Conservation (phyloP, 2,329 filamentous ascomycete species). For the Rhinocladiella similis region DNA sequence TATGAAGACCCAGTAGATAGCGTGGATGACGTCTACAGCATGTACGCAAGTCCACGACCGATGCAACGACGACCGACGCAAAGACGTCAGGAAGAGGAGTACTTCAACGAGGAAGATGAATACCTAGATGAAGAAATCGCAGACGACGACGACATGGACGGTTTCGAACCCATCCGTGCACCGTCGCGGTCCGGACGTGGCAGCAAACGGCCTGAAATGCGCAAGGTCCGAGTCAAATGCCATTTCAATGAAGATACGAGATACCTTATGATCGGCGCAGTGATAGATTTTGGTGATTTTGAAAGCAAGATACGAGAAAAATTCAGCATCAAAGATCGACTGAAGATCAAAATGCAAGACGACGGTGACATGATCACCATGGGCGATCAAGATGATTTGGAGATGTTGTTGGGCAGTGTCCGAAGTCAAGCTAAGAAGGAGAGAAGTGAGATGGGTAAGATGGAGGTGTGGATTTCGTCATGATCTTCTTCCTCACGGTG, state of each 20-base stretch:
- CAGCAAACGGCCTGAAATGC: constrained; percentile 59
- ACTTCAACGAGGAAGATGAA: constrained; percentile 64
- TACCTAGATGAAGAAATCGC: constrained; percentile 74
- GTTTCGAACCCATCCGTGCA: constrained; percentile 23
- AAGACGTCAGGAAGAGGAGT: constrained; percentile 51
- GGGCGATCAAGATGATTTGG: constrained; percentile 93
- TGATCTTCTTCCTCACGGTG: neutral
- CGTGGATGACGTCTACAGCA: constrained; percentile 43
- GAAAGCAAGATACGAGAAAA: constrained; percentile 80
- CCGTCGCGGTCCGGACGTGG: constrained; percentile 15
- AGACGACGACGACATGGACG: constrained; percentile 20
- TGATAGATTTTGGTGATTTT: constrained; percentile 73
- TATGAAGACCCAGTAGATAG: constrained; percentile 38
- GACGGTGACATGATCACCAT: constrained; percentile 90
- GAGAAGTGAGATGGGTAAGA: constrained; percentile 80
- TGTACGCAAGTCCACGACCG: constrained; percentile 32
- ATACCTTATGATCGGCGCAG: constrained; percentile 75
- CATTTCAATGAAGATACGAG: constrained; percentile 82
- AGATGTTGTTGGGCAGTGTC: constrained; percentile 75
- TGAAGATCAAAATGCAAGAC: constrained; percentile 89
- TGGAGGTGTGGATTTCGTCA: constrained; percentile 71
- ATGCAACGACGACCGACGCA: constrained; percentile 9
- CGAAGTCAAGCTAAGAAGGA: constrained; percentile 70
- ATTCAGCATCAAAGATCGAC: constrained; percentile 65
- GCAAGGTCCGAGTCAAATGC: constrained; percentile 86